Conservation (phyloP, 2,329 filamentous ascomycete genomes). For the Calonectria leucothoes region DNA sequence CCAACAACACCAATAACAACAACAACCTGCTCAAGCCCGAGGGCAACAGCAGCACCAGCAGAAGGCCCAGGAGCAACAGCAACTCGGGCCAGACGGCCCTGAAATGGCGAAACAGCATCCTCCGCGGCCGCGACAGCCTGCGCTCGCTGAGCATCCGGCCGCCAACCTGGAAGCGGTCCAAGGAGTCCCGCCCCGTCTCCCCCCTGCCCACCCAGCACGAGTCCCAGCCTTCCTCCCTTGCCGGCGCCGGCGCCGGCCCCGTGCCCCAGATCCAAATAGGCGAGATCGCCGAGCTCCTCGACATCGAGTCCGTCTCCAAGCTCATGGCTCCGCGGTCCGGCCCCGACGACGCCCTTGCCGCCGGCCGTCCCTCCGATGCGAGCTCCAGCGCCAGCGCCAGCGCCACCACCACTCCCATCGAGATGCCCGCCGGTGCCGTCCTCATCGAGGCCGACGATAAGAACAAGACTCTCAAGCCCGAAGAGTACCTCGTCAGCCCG, state of each 20-base stretch:
- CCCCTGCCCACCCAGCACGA: not conserved
- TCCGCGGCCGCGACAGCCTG: slow-evolving; percentile 38
- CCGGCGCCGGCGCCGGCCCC: not conserved
- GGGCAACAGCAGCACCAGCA: not conserved
- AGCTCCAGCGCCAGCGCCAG: not conserved
- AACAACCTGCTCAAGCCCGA: too few species aligned
- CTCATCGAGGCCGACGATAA: not conserved
- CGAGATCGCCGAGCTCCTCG: slow-evolving; percentile 10
- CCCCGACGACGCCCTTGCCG: too few species aligned
- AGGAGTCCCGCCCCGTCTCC: slow-evolving; percentile 23
- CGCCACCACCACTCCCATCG: not conserved
- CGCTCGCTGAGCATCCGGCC: slow-evolving; percentile 40
- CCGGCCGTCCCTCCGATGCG: too few species aligned
- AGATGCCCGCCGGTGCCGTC: not conserved
- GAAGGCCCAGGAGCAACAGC: slow-evolving; percentile 11
- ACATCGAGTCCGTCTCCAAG: slow-evolving; percentile 2
- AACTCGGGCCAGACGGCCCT: not conserved
- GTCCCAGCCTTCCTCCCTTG: not conserved
- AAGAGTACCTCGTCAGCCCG: slow-evolving; percentile 23
- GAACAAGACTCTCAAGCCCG: not conserved
- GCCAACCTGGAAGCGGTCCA: slow-evolving; percentile 43
- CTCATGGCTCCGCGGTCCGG: not conserved
- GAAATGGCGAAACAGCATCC: slow-evolving; percentile 32
- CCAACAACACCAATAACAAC: not conserved
- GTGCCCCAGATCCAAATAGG: not conserved